Evolutionary conservation across 495 filamentous ascomycete species (phyloP).

Genomic region (Annulohypoxylon bovei): DNA sequence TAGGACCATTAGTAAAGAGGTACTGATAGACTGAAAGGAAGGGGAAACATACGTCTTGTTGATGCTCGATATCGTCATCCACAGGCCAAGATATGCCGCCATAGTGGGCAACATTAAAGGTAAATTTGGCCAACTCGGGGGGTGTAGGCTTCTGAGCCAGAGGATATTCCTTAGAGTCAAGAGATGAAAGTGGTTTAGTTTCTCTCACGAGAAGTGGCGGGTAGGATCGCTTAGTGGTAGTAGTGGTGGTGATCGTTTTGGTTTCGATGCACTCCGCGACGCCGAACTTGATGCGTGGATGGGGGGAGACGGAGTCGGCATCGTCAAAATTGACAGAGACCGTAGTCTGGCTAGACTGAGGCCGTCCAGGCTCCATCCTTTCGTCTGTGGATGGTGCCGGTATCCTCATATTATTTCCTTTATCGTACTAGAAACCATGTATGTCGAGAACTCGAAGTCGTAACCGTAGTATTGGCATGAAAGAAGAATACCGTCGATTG

Average conservation of each 20-base stretch:
- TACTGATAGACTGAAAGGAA: slow-evolving; percentile 4
- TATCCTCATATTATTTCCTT: slow-evolving; percentile 38
- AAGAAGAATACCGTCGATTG: neutral
- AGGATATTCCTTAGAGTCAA: slow-evolving; percentile 91
- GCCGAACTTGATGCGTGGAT: slow-evolving; percentile 58
- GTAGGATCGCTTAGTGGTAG: slow-evolving; percentile 88
- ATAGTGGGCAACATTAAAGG: slow-evolving; percentile 67
- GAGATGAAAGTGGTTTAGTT: slow-evolving; percentile 74
- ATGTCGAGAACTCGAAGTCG: slow-evolving; percentile 1
- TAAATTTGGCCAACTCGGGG: slow-evolving; percentile 73
- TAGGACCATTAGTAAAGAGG: slow-evolving; percentile 17
- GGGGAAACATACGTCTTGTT: slow-evolving; percentile 62
- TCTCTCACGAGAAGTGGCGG: slow-evolving; percentile 83
- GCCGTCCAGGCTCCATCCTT: slow-evolving; percentile 51
- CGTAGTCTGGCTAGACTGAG: slow-evolving; percentile 56
- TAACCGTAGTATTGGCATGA: slow-evolving; percentile 1
- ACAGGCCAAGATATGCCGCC: slow-evolving; percentile 71
- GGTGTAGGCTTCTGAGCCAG: slow-evolving; percentile 85
- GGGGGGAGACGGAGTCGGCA: slow-evolving; percentile 47
- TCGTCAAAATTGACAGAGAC: slow-evolving; percentile 60
- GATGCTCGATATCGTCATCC: slow-evolving; percentile 65
- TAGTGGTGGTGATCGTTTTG: slow-evolving; percentile 89
- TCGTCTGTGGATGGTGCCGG: slow-evolving; percentile 38
- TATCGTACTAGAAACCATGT: slow-evolving; percentile 39
- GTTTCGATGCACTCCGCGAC: slow-evolving; percentile 67